phyloP scores from a whole-genome alignment of 768 basidiomycete genomes.

The Lactarius sp. region DNA sequence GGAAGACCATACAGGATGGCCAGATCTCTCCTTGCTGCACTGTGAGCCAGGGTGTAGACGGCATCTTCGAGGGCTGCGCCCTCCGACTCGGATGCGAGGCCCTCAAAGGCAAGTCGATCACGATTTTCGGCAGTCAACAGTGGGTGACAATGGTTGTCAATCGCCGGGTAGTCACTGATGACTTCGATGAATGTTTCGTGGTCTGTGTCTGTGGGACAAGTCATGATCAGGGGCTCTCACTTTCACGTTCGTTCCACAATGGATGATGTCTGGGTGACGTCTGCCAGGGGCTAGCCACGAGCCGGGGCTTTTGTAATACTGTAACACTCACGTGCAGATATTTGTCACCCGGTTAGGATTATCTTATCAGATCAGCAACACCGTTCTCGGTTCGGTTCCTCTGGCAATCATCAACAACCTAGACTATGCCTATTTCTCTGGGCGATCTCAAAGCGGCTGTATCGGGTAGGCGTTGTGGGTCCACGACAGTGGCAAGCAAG shows the following conservation, averaged over 20 bases:
- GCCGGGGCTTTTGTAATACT: too few species aligned
- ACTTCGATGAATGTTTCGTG: background rate
- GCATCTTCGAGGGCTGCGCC: slow-evolving; percentile 49
- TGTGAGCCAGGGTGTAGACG: slow-evolving; percentile 50
- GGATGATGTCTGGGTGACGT: too few species aligned
- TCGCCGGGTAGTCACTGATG: too few species aligned
- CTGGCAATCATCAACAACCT: background rate
- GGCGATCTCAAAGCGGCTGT: slow-evolving; percentile 58
- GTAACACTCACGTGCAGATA: too few species aligned
- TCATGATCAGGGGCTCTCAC: background rate
- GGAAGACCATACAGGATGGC: slow-evolving; percentile 43
- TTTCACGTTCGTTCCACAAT: too few species aligned
- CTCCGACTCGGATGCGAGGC: slow-evolving; percentile 59
- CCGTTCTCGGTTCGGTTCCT: background rate
- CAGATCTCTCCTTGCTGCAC: slow-evolving; percentile 54
- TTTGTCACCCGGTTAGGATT: background rate
- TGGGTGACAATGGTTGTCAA: too few species aligned
- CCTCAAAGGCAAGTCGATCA: slow-evolving; percentile 51
- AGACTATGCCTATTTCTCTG: slow-evolving; percentile 7
- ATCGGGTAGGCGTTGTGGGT: slow-evolving; percentile 24
- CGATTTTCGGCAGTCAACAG: slow-evolving; percentile 35
- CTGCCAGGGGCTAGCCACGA: too few species aligned
- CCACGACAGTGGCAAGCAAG: too few species aligned
- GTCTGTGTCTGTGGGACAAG: background rate
- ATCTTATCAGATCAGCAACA: too few species aligned